Base-by-base conservation (phyloP, 768 basidiomycete genomes). In the Boletus vermiculosoides region DNA sequence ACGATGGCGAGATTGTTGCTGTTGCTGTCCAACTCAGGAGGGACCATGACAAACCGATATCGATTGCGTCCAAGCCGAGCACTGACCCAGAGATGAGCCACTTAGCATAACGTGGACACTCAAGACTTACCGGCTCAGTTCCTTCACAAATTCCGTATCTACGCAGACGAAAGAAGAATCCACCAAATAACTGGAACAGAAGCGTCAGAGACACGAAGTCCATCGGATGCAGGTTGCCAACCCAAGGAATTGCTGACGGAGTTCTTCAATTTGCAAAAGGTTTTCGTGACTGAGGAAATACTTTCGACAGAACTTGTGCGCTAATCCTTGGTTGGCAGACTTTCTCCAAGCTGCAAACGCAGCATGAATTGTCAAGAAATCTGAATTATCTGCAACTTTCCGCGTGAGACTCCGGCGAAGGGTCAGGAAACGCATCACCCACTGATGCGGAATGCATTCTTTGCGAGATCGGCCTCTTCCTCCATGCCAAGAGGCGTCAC, bases 221-320 rank as follows among this genome's bases (percentile, higher is more conserved):
- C 20, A 50, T 36, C 67, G 23, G n/a, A 52, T 20, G 22, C 54
- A 30, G 15, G 20, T 33, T 30, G 37, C 72, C 60, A 65, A 90
- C 80, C 87, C 85, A 53, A 93, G 75, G 59, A 92, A 84, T 69
- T 99, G 96, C 66, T 94, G 93, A 30, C 95, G 85, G 36, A 98
- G 80, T 67, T 98, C 96, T 71, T 98, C 96, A 31, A 99, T 96
- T 73, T 97, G 94, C 73, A 93, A 87, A 49, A 99, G 76, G 68
- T 94, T 98, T 86, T 93, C 92, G 62, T 93, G 85, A 60, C 90
- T 94, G 36, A 96, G 76, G 62, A 84, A 95, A 67, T 90, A 90
- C 46, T 74, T 76, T 63, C 85, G 81, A 71, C 93, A 95, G 67
- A 94, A 94, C 54, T 87, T 85, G 54, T 85, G 79, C 52, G 85